A percentile compares a stretch with the other conserved stretches of the same genome.
These are phyloP conservation scores for Aureobasidium sp. DNA, from an alignment of 2,329 filamentous ascomycete species.

Conservation along the genomic window DNA sequence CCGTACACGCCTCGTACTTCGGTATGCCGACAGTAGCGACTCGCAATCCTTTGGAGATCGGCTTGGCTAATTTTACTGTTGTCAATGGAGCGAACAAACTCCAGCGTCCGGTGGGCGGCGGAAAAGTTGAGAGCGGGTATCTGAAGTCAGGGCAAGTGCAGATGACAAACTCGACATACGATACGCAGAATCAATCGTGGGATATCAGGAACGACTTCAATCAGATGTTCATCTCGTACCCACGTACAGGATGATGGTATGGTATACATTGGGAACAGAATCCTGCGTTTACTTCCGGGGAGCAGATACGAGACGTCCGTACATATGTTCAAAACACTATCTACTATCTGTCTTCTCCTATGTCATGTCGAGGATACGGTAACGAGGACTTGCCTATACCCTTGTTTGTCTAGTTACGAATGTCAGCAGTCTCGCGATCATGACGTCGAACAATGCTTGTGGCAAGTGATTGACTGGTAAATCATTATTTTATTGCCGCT, in stretches of 20 bases:
- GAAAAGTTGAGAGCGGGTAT: conserved; percentile 45
- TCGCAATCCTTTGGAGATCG: conserved; percentile 54
- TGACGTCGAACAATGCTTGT: too few relatives aligned
- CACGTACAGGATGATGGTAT: background rate
- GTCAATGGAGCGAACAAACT: conserved; percentile 50
- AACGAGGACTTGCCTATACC: too few relatives aligned
- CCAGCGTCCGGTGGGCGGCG: conserved; percentile 38
- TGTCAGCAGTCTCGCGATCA: too few relatives aligned
- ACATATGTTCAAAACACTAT: too few relatives aligned
- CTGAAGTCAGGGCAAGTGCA: conserved; percentile 36
- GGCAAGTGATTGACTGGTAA: too few relatives aligned
- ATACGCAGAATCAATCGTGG: conserved; percentile 15
- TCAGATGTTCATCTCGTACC: background rate
- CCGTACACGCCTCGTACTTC: conserved; percentile 53
- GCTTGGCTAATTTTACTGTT: conserved; percentile 60
- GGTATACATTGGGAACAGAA: background rate
- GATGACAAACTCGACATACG: conserved; percentile 19
- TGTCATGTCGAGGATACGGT: too few relatives aligned
- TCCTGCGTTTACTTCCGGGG: too few relatives aligned
- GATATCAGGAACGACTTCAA: conserved; percentile 13
- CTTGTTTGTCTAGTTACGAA: too few relatives aligned
- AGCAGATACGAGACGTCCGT: too few relatives aligned
- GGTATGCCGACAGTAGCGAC: conserved; percentile 51
- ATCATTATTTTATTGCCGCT: too few relatives aligned
- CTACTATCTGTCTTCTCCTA: too few relatives aligned